Evolutionary conservation across 192 early-diverging fungal genomes (phyloP).

Genomic region (Hyaloraphidium curvatum): DNA sequence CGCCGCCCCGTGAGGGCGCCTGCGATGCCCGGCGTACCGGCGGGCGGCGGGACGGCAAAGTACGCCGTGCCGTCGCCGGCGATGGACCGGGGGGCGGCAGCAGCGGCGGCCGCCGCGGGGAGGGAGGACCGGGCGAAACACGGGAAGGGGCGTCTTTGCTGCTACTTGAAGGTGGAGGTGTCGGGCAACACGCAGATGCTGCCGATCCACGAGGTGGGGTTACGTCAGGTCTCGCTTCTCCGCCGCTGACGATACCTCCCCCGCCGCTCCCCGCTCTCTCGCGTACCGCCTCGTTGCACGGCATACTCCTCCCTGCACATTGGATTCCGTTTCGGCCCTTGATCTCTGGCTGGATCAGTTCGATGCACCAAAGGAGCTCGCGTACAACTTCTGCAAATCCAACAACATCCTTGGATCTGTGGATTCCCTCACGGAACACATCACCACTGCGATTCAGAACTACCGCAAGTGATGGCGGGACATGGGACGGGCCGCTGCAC

Average conservation of each 20-base stretch:
- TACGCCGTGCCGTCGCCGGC: background rate
- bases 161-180: slow-evolving; percentile 9
- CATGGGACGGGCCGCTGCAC: too few relatives aligned
- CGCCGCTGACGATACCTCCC: background rate
- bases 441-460: background rate
- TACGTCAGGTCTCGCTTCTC: background rate
- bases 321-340: background rate
- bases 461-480: background rate
- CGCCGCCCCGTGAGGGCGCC: too few relatives aligned
- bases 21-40: background rate
- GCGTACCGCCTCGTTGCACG: too few relatives aligned
- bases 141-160: slow-evolving; percentile 4
- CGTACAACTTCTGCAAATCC: slow-evolving; percentile 5
- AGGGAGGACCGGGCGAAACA: slow-evolving; percentile 1
- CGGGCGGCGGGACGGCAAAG: background rate
- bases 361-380: slow-evolving; percentile 7
- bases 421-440: slow-evolving; percentile 3
- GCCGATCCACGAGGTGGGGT: slow-evolving; percentile 7
- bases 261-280: background rate
- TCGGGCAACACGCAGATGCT: slow-evolving; percentile 7
- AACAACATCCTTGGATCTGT: slow-evolving; percentile 6
- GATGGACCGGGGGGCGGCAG: background rate
- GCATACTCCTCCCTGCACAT: background rate
- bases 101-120: background rate
- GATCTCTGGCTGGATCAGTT: background rate